Evolutionary conservation across 164 flowering plant genomes (phyloP), one percentile per base, ranked within the genome.

Genomic region (Vitis cinerea): DNA sequence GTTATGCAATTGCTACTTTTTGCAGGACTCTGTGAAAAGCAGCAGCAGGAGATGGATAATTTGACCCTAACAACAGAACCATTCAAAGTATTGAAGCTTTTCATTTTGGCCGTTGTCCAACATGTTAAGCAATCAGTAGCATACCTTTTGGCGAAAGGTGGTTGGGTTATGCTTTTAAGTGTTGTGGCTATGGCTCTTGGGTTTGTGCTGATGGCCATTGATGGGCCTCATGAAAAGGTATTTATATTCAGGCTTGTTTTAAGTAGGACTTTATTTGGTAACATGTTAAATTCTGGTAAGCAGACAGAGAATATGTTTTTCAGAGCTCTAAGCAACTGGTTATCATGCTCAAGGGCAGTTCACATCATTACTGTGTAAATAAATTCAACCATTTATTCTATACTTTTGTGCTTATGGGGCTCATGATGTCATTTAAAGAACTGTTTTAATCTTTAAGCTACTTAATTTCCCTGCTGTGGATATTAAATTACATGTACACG

Each of bases 171-270:
- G 84, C 83, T 89, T 58, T 71, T 84, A 59, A 70, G 79, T 65
- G 37, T 72, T 37, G 30, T 83, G 54, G n/a, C 72, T 51, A 75
- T 48, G 10, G 78, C 79, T 37, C 7, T 70, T 61, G 88, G 78
- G 14, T 19, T 83, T 71, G 71, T 86, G 63, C 81, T 92, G 57
- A 47, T 87, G 62, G 81, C 85, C 27, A 63, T 85, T 73, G 94
- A 85, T 76, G 91, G 94, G 54, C 89, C 90, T 70, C 92, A 90
- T 81, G 97, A 83, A 75, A 88, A 92, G 97, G 98, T 94, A 84
- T 16, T 29, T 37, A 8, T 50, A 37, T 61, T n/a, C 58, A 16
- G 31, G 19, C 23, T 66, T 55, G 9, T 60, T 62, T n/a, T 72
- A 44, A 15, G 63, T 55, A 37, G n/a, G 15, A 6, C 16, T 63